Evolutionary conservation across 2,329 filamentous ascomycete species (phyloP), one percentile per base, ranked within the genome.

Genomic region (Didymella segeticola): DNA sequence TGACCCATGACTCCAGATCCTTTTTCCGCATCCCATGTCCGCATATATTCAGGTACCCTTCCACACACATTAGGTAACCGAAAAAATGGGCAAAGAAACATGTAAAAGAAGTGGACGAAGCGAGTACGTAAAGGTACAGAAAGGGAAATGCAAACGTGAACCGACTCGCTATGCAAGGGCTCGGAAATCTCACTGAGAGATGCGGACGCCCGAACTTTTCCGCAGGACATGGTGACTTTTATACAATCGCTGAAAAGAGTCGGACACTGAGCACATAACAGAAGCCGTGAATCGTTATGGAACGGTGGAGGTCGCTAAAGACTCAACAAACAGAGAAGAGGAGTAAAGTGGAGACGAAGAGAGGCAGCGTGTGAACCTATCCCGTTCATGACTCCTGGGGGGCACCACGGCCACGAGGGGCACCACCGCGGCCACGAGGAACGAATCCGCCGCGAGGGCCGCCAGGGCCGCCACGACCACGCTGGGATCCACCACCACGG

Each of bases 391-490:
- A 69, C 47, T 73, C 71, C 48, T 70, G 70, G 14, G 73, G 62
- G 42, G 66, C 69, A 41, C 64, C 68, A 43, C 74, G 71, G 60
- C 89, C 87, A 62, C 89, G 85, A 52, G 65, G 55, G 17, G 68
- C 64, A 51, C 85, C 84, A 60, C 90, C 88, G 66, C 90, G 86
- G 38, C 86, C 86, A 53, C 88, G 87, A 49, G 87, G 84, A 53
- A 83, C 80, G 78, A 89, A 93, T 71, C 85, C 87, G 57, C 89
- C 87, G 53, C 88, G 86, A 64, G 86, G 80, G 59, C 83, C 75
- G 23, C 66, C 64, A 33, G 72, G 64, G 77, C 86, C 89, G 71
- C 85, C 85, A 53, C 89, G 87, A 47, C 87, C 89, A 52, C 77
- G 75, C 47, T 72, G 73, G 56, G 77, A 74, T 45, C 77, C 76